Base-by-base conservation (phyloP, 176 grass and related monocot species). In the Chloris gayana region DNA sequence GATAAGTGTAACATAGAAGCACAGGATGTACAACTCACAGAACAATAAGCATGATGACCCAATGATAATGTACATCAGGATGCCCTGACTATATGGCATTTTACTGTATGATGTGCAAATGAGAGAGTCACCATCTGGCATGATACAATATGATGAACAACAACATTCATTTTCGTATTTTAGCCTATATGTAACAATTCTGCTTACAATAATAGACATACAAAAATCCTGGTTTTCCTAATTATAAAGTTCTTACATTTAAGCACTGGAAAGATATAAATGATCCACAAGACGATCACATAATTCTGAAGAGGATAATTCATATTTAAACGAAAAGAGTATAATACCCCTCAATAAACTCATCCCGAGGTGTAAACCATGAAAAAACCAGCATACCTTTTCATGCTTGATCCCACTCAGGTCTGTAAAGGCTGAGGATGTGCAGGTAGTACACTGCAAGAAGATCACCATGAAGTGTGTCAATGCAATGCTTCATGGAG, bases 31-130 rank as follows among this genome's bases (percentile, higher is more conserved):
- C 15, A n/a, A 27, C 15, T 31, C 60, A 25, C 31, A 65, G 65
- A 85, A 31, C 38, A 53, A 71, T 24, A 72, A 79, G 24, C 42
- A 53, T 72, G 24, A 78, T 85, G 74, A 64, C 61, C 39, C 10
- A 70, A 77, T 49, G 35, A 37, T 37, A 37, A n/a, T n/a, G n/a
- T n/a, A 37, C 41, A 60, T 46, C n/a, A 38, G 54, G 22, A 70
- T 70, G 11, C 12, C 30, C 14, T 50, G 30, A 45, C 14, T 27
- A 27, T 60, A 50, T 21, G 26, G 24, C 51, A 39, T 14, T 2
- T 37, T 44, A 44, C 41, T 12, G 9, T 44, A 44, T 22, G 29
- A 22, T 30, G 15, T 27, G n/a, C 31, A 73, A 29, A 63, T 51
- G 69, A 73, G 51, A 18, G 49, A 18, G 18, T 49, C 14, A 31